These are phyloP conservation scores for Hericium alpestre DNA, from an alignment of 768 basidiomycete species.

Conservation along the genomic window DNA sequence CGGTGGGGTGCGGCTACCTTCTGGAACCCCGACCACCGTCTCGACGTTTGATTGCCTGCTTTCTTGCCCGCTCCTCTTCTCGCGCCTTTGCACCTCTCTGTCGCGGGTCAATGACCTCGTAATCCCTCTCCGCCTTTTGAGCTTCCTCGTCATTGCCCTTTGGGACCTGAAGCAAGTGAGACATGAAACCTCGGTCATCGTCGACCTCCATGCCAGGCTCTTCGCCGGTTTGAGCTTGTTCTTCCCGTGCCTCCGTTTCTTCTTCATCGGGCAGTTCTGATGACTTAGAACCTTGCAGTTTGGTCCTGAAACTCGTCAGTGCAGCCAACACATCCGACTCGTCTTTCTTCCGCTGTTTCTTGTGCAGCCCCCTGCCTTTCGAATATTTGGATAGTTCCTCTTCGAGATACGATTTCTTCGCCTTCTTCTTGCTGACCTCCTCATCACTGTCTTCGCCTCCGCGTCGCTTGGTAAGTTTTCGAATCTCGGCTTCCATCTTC, in stretches of 20 bases:
- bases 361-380: slow-evolving; percentile 48
- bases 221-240: slow-evolving; percentile 16
- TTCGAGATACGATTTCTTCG: slow-evolving; percentile 62
- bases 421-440: slow-evolving; percentile 44
- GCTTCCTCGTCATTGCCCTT: slow-evolving; percentile 72
- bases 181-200: slow-evolving; percentile 64
- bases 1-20: slow-evolving; percentile 9
- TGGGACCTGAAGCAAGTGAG: slow-evolving; percentile 62
- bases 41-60: slow-evolving; percentile 22
- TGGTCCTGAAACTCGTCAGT: slow-evolving; percentile 60
- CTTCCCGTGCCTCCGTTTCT: slow-evolving; percentile 14
- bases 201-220: slow-evolving; percentile 69
- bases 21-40: slow-evolving; percentile 19
- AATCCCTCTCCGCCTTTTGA: slow-evolving; percentile 70
- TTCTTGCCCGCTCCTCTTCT: slow-evolving; percentile 70
- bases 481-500: slow-evolving; percentile 82
- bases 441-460: slow-evolving; percentile 59
- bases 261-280: slow-evolving; percentile 9
- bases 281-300: slow-evolving; percentile 40
- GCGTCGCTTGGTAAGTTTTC: slow-evolving; percentile 56
- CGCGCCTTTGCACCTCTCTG: slow-evolving; percentile 60
- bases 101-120: slow-evolving; percentile 83
- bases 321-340: slow-evolving; percentile 63
- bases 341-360: slow-evolving; percentile 48
- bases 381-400: slow-evolving; percentile 78